These are phyloP conservation scores for Ogataea pignaliae DNA, from an alignment of 805 yeast genomes.

Conservation along the genomic window DNA sequence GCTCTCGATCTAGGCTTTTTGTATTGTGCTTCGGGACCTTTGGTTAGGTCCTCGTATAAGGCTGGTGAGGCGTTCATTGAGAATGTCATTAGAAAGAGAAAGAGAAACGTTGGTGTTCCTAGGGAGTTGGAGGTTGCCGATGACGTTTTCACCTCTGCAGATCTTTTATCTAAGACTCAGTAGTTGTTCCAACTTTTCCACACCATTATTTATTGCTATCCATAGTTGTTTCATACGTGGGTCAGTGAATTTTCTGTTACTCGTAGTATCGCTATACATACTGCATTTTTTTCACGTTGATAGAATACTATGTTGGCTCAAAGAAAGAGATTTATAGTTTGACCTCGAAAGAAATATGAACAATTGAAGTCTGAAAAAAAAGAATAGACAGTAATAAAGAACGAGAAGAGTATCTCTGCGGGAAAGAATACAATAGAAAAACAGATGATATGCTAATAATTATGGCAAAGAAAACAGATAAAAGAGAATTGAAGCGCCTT, in stretches of 20 bases:
- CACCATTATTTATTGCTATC: not conserved
- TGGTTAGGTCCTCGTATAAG: slow-evolving; percentile 93
- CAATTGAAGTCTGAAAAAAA: too few relatives aligned
- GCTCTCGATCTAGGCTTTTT: slow-evolving; percentile 89
- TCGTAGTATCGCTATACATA: too few relatives aligned
- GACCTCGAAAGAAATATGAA: too few relatives aligned
- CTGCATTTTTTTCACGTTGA: too few relatives aligned
- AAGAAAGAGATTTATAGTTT: too few relatives aligned
- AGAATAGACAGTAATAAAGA: not conserved
- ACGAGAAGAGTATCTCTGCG: not conserved
- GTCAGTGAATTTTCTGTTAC: too few relatives aligned
- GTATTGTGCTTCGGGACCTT: slow-evolving; percentile 96
- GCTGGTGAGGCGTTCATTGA: slow-evolving; percentile 98
- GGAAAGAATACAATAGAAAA: too few relatives aligned
- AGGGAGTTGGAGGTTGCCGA: slow-evolving; percentile 29
- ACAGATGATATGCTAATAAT: too few relatives aligned
- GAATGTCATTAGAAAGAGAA: slow-evolving; percentile 79
- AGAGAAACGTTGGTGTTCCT: slow-evolving; percentile 37
- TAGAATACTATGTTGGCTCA: too few relatives aligned
- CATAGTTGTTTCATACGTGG: too few relatives aligned
- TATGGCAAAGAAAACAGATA: too few relatives aligned
- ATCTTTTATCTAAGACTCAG: slow-evolving; percentile 7
- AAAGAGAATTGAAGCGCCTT: too few relatives aligned
- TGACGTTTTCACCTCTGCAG: slow-evolving; percentile 25
- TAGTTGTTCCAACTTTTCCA: not conserved